Evolutionary conservation across 805 yeast species (phyloP), one percentile per base, ranked within the genome.

Genomic region (Metschnikowia dekortorum): DNA sequence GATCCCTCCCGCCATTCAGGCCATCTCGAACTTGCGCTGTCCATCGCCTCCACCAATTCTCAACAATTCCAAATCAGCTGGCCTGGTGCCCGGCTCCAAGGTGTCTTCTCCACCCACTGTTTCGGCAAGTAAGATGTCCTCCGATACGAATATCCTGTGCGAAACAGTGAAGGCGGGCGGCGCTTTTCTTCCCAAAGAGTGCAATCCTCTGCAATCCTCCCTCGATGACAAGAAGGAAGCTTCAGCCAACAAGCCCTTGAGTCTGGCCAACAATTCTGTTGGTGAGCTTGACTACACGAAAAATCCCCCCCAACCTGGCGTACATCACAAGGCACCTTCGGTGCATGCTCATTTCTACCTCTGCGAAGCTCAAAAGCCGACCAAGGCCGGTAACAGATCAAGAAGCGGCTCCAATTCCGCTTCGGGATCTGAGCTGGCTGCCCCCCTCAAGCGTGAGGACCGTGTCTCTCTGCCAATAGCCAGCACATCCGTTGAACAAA

Each of bases 281-380:
- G 26, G 29, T 2, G 46, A 50, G 32, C 55, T 69, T 36, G 70
- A 70, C 50, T 63, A 59, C 50, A 49, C 61, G 2, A 38, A 53
- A 32, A 58, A 58, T 35, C 73, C 74, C 3, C 76, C 77, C 4
- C 56, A 47, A 11, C 63, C 61, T 8, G 55, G 61, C 34, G 44
- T 54, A 2, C 85, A 80, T 60, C 79, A 79, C 57, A 78, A 81
- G 63, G 62, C 78, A 18, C 76, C 86, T 14, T 78, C 87, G 0
- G 84, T 84, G 54, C 96, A 87, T 67, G 90, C 94, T 0, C 96
- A 87, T 66, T 87, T 87, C 62, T 79, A 77, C 56, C 83, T 82
- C 8, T 87, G 83, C 53, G 91, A 86, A 50, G 74, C 85, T 1
- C 62, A 81, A n/a, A 84, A 80, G 60, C 83, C 67, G 6, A 64